Evolutionary conservation across 192 early-diverging fungal genomes (phyloP), one percentile per base, ranked within the genome.

Genomic region (Coemansia sp.): DNA sequence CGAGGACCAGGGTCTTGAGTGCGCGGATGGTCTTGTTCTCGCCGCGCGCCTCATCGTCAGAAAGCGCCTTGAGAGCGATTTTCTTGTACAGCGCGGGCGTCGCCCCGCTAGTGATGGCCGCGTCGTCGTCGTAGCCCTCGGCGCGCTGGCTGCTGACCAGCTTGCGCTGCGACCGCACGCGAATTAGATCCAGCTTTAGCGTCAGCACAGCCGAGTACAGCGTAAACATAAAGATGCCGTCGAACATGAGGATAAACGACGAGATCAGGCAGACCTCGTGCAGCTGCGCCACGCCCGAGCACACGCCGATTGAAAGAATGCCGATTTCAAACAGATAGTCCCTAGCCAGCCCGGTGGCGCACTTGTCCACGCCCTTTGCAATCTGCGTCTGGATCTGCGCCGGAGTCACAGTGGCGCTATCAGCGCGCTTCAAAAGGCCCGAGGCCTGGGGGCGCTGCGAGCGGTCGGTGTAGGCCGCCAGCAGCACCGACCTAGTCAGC

Each of bases 261-360:
- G 90, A 91, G 14, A 95, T 73, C 31, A 93, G 75, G 77, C 93
- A 93, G 67, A 96, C 93, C 74, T 95, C 92, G 68, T 86, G 86
- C 59, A 97, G 74, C 46, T 90, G 90, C 57, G 81, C 76, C 38
- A 94, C 86, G 38, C 92, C 90, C 8, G 91, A 88, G 65, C 90
- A 82, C 60, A 91, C 91, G 11, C 92, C 94, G 27, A 90, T 78
- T 10, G 85, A 83, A 68, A 98, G 84, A 15, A 96, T 87, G 44
- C 84, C 78, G 39, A 93, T 94, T 76, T 96, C 94, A 63, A 95
- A 88, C 62, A 89, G 85, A 51, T 92, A 94, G 80, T 95, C 93
- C 29, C 88, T 84, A 36, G 90, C 72, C 36, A 98, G 72, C 29
- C 85, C 73, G 6, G 86, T 84, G 0, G 83, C 89, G 31, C 90